These are phyloP conservation scores for Suillus cothurnatus DNA, from an alignment of 768 basidiomycete species.

Conservation along the genomic window DNA sequence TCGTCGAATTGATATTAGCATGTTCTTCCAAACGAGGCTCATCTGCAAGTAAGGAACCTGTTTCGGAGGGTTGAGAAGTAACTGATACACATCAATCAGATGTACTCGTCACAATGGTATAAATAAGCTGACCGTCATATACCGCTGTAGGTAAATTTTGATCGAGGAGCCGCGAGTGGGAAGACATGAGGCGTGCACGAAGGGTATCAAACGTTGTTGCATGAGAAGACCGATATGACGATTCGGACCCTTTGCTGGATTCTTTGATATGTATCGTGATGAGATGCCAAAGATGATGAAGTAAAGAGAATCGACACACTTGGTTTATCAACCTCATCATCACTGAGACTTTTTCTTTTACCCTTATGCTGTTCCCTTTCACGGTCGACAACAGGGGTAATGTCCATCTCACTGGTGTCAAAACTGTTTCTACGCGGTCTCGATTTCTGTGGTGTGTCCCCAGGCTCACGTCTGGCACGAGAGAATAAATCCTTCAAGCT, in stretches of 20 bases:
- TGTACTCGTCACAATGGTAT: background rate
- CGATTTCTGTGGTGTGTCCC: conserved; percentile 61
- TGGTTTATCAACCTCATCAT: conserved; percentile 63
- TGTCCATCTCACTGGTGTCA: conserved; percentile 60
- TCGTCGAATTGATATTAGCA: conserved; percentile 30
- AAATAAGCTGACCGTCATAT: conserved; percentile 37
- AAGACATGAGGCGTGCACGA: conserved; percentile 45
- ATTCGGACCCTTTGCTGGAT: conserved; percentile 28
- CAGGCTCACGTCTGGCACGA: conserved; percentile 64
- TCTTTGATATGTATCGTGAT: conserved; percentile 19
- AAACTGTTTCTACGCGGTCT: conserved; percentile 58
- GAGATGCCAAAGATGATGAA: conserved; percentile 10
- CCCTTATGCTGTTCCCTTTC: conserved; percentile 47
- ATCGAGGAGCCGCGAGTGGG: conserved; percentile 40
- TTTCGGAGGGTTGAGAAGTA: conserved; percentile 10
- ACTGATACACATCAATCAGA: background rate
- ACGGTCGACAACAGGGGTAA: conserved; percentile 47
- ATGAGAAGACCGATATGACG: conserved; percentile 45
- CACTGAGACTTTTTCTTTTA: conserved; percentile 63
- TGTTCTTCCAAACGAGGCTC: conserved; percentile 19
- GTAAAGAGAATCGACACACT: conserved; percentile 42
- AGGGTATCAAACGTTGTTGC: conserved; percentile 50
- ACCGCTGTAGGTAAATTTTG: conserved; percentile 34
- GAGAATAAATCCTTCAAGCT: conserved; percentile 68
- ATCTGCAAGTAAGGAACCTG: conserved; percentile 21